Evolutionary conservation across 2,329 filamentous ascomycete genomes (phyloP).

Genomic region (Lecanicillium sp.): DNA sequence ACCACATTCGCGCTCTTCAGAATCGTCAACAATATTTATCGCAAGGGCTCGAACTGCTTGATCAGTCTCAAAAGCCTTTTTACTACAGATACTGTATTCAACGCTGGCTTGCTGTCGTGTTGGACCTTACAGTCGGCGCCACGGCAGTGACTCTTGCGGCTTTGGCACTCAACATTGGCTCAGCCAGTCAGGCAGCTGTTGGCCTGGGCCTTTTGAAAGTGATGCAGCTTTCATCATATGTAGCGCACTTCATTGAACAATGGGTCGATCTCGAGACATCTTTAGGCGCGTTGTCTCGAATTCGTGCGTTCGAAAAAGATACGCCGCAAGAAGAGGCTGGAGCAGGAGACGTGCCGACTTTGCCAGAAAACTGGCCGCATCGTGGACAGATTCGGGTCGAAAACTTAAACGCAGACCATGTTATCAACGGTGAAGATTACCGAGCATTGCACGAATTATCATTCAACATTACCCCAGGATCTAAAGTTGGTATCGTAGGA

Average conservation of each 20-base stretch:
- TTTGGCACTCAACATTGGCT: constrained; percentile 28
- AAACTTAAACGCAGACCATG: background rate
- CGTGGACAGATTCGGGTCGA: background rate
- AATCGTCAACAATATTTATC: constrained; percentile 14
- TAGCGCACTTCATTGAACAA: background rate
- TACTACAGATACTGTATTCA: constrained; percentile 39
- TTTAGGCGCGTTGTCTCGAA: background rate
- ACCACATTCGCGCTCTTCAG: constrained; percentile 25
- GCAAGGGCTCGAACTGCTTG: constrained; percentile 21
- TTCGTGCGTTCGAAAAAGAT: background rate
- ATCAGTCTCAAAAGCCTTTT: constrained; percentile 18
- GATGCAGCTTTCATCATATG: no score
- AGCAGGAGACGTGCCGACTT: background rate
- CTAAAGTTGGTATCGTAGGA: background rate
- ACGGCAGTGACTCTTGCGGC: constrained; percentile 36
- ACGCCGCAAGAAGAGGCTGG: background rate
- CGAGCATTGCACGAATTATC: background rate
- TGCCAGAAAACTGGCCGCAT: background rate
- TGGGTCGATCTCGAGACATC: background rate
- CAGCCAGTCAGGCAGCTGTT: no score
- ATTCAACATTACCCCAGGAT: background rate
- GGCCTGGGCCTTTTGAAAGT: no score
- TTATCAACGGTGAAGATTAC: background rate
- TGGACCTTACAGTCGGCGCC: constrained; percentile 35
- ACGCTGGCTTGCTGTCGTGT: constrained; percentile 37